Evolutionary conservation across 1,284 basidiomycete genomes (phyloP).

Genomic region (Apiotrichum brassicae): DNA sequence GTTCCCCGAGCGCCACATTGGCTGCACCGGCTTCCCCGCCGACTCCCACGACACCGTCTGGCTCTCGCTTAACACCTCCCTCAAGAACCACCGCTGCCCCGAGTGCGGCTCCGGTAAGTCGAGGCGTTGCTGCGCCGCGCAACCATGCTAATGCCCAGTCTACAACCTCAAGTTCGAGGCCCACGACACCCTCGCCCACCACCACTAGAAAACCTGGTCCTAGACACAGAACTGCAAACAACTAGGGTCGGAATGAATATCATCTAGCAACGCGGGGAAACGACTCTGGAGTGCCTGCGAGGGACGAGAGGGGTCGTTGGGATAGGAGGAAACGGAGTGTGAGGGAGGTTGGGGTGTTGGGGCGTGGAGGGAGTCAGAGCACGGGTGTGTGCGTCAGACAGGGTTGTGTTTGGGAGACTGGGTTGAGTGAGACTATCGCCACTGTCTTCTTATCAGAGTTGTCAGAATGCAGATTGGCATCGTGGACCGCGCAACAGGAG

Average conservation of each 20-base stretch:
- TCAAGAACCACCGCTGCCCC: slow-evolving; percentile 63
- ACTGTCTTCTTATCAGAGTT: no score
- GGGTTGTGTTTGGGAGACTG: no score
- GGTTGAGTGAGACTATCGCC: no score
- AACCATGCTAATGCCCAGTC: slow-evolving; percentile 23
- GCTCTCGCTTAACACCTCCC: slow-evolving; percentile 64
- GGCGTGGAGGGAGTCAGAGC: no score
- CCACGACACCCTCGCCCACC: slow-evolving; percentile 23
- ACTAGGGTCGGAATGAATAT: slow-evolving; percentile 20
- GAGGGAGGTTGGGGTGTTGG: no score
- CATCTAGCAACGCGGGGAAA: slow-evolving; percentile 11
- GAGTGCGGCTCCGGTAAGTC: slow-evolving; percentile 73
- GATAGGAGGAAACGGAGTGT: no score
- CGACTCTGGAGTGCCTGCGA: no score
- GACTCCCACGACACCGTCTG: slow-evolving; percentile 88
- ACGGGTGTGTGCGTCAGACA: no score
- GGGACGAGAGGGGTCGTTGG: no score
- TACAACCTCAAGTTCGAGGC: slow-evolving; percentile 47
- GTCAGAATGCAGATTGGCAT: no score
- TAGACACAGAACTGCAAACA: slow-evolving; percentile 6
- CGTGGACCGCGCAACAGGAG: no score
- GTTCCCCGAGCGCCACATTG: slow-evolving; percentile 73
- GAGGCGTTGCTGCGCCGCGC: slow-evolving; percentile 11
- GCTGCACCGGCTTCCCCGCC: slow-evolving; percentile 84
- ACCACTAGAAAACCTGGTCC: slow-evolving; percentile 29